Evolutionary conservation across 2,329 filamentous ascomycete species (phyloP).

Genomic region (Calonectria honghensis): DNA sequence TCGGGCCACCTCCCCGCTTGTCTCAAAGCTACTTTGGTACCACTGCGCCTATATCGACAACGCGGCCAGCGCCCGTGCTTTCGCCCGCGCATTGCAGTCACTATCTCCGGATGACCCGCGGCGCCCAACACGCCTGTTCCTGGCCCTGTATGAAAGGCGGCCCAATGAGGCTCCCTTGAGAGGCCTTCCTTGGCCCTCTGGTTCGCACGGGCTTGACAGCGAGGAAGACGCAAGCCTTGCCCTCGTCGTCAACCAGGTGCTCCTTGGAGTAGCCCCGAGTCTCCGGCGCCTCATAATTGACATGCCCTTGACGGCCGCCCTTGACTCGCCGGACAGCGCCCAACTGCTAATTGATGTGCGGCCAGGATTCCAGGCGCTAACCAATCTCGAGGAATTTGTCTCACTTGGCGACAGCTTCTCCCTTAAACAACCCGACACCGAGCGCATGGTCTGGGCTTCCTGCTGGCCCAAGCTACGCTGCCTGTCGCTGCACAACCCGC

Average conservation of each 20-base stretch:
- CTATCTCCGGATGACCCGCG: slow-evolving; percentile 33
- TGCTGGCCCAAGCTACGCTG: slow-evolving; percentile 32
- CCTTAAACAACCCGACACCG: slow-evolving; percentile 7
- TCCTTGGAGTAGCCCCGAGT: slow-evolving; percentile 18
- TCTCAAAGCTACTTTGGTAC: slow-evolving; percentile 31
- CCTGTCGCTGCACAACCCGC: slow-evolving; percentile 19
- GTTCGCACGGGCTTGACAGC: not conserved
- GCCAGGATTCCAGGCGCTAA: slow-evolving; percentile 32
- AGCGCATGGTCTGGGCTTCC: slow-evolving; percentile 27
- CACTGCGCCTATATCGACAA: slow-evolving; percentile 33
- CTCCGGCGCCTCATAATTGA: slow-evolving; percentile 33
- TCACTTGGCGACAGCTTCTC: slow-evolving; percentile 29
- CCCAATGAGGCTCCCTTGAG: not conserved
- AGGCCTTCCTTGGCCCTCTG: slow-evolving; percentile 25
- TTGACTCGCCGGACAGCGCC: slow-evolving; percentile 15
- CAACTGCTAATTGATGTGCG: slow-evolving; percentile 21
- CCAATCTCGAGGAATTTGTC: slow-evolving; percentile 38
- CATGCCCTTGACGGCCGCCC: slow-evolving; percentile 30
- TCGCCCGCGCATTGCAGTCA: slow-evolving; percentile 17
- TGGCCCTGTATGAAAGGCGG: slow-evolving; percentile 29
- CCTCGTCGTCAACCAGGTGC: slow-evolving; percentile 14
- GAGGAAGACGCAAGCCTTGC: slow-evolving; percentile 18
- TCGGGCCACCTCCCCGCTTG: slow-evolving; percentile 30
- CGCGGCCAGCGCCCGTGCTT: slow-evolving; percentile 20
- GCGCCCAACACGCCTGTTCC: slow-evolving; percentile 28